These are phyloP conservation scores for Amborella trichopoda DNA, from an alignment of 164 flowering plant species.

Conservation along the genomic window DNA sequence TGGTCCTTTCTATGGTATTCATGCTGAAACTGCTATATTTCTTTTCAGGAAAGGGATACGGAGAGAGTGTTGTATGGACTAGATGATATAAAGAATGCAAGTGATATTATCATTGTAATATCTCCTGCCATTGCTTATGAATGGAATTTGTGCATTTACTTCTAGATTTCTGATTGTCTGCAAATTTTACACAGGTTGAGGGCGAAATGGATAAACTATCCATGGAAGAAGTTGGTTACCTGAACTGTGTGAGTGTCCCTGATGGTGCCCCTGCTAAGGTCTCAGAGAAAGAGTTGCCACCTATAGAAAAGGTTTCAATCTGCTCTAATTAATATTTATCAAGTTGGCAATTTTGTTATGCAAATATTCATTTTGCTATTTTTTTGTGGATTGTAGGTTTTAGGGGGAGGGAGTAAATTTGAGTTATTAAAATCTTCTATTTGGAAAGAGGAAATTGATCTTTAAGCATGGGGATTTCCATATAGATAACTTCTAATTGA, in stretches of 20 bases:
- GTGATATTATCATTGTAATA: constrained; percentile 72
- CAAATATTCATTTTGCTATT: no score
- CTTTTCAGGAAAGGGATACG: constrained; percentile 53
- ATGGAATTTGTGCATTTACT: background rate
- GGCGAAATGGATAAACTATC: constrained; percentile 97
- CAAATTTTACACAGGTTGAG: constrained; percentile 64
- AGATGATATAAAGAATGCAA: constrained; percentile 58
- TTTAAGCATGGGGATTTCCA: no score
- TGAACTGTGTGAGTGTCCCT: constrained; percentile 87
- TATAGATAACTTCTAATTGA: no score
- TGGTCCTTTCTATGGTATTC: background rate
- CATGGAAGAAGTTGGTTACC: constrained; percentile 91
- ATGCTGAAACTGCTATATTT: background rate
- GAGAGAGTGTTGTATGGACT: constrained; percentile 75
- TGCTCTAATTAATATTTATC: no score
- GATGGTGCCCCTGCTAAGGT: constrained; percentile 78
- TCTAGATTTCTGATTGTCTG: constrained; percentile 1
- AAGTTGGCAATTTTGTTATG: no score
- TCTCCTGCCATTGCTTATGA: background rate
- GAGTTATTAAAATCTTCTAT: background rate
- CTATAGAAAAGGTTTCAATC: constrained; percentile 43
- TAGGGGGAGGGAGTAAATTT: background rate
- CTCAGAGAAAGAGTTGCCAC: constrained; percentile 45
- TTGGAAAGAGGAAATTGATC: no score
- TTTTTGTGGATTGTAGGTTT: background rate